Evolutionary conservation across 257 asterid species (phyloP).

Genomic region (Scutellaria baicalensis): DNA sequence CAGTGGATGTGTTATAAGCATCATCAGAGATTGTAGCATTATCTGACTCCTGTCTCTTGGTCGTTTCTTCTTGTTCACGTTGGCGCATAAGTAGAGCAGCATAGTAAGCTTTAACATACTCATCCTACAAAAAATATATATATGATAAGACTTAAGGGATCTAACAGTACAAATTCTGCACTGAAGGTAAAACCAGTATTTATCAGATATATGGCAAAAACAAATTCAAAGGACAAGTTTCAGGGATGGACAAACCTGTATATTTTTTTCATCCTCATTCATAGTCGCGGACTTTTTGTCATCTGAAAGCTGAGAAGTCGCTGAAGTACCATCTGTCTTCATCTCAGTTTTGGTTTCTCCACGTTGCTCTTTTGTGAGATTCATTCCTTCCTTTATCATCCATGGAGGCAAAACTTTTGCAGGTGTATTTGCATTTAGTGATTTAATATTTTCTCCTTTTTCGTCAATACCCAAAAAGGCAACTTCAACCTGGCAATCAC

Average conservation of each 20-base stretch:
- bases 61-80: constrained; percentile 54
- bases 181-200: neutral
- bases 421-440: constrained; percentile 40
- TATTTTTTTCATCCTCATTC: constrained; percentile 46
- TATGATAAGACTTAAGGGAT: neutral
- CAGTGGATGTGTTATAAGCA: constrained; percentile 22
- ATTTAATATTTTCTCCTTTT: constrained; percentile 45
- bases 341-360: constrained; percentile 46
- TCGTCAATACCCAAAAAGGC: constrained; percentile 74
- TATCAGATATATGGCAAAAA: neutral
- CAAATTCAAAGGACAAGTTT: neutral
- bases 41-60: constrained; percentile 25
- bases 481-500: constrained; percentile 77
- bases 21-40: constrained; percentile 18
- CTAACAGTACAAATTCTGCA: neutral
- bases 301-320: constrained; percentile 40
- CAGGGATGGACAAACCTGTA: constrained; percentile 38
- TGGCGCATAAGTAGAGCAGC: constrained; percentile 69
- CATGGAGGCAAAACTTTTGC: constrained; percentile 88
- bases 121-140: constrained; percentile 44
- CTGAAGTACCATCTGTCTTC: constrained; percentile 34
- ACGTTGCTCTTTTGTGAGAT: constrained; percentile 75
- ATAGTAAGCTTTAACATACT: constrained; percentile 76
- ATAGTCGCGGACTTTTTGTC: constrained; percentile 57
- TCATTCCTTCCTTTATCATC: constrained; percentile 93